phyloP scores from a whole-genome alignment of 2,329 filamentous ascomycete genomes.

The Aspergillus sp. region DNA sequence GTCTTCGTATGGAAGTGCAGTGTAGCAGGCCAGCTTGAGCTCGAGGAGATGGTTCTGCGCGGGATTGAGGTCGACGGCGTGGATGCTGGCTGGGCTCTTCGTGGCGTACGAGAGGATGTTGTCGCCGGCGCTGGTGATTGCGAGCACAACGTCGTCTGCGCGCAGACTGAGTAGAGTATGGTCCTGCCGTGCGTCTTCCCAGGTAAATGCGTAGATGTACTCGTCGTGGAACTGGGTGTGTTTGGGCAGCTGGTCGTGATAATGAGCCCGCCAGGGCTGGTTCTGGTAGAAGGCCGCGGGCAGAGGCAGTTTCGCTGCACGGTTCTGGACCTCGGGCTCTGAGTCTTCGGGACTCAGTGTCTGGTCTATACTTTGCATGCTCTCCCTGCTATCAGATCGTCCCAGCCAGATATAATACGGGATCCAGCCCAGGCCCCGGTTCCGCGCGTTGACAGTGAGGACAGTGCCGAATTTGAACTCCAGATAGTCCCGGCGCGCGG shows the following conservation, averaged over 20 bases:
- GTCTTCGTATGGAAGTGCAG: not conserved
- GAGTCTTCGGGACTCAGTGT: not conserved
- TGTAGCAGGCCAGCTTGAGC: not conserved
- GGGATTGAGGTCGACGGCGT: not conserved
- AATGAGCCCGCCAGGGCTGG: not conserved
- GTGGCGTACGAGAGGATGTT: not conserved
- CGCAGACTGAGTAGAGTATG: not conserved
- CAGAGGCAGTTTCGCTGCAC: not conserved
- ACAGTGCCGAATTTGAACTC: not conserved
- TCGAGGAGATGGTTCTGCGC: not conserved
- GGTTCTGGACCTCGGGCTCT: not conserved
- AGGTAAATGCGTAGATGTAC: not conserved
- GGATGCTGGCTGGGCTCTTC: not conserved
- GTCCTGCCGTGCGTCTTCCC: not conserved
- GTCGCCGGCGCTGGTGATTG: not conserved
- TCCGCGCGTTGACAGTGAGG: not conserved
- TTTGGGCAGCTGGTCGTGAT: not conserved
- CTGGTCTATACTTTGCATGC: not conserved
- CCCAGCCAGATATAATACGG: slow-evolving; percentile 1
- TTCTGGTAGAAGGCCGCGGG: not conserved
- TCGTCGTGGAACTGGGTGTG: slow-evolving; percentile 1
- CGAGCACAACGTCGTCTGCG: not conserved
- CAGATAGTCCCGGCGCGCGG: not conserved
- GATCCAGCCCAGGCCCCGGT: not conserved
- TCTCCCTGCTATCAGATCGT: too few relatives aligned